A percentile compares a stretch with the other conserved stretches of the same genome.
Conservation (phyloP, 257 asterid genomes). For the Perilla frutescens region DNA sequence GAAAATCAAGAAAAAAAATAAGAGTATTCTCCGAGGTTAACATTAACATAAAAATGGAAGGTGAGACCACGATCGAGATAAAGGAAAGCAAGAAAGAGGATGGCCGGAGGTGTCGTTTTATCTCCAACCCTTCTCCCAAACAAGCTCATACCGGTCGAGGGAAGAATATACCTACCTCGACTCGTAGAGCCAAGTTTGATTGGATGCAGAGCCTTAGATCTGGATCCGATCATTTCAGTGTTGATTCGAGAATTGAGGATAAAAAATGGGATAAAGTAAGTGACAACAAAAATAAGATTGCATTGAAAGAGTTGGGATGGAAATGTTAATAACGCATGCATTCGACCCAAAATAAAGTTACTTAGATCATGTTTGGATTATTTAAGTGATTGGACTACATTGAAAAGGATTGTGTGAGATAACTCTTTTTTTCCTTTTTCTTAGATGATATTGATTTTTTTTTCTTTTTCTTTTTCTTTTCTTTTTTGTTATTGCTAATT, state of each 20-base stretch:
- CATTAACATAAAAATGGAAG: conserved; percentile 68
- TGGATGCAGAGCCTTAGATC: conserved; percentile 70
- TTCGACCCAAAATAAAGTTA: not conserved
- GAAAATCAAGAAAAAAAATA: conserved; percentile 11
- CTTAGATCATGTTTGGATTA: not conserved
- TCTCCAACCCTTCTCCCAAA: not conserved
- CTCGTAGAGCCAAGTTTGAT: conserved; percentile 44
- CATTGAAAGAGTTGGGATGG: conserved; percentile 43
- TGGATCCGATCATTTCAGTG: not conserved
- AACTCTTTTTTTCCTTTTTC: no score
- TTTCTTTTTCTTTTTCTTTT: no score
- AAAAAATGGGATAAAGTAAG: not conserved
- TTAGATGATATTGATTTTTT: no score
- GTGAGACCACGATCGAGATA: conserved; percentile 58
- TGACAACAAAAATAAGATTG: conserved; percentile 21
- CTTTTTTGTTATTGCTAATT: no score
- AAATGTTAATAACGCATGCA: conserved; percentile 22
- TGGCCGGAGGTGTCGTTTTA: not conserved
- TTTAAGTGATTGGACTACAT: not conserved
- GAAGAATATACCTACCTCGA: not conserved
- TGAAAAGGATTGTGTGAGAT: no score
- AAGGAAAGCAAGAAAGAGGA: conserved; percentile 64
- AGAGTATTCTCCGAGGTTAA: conserved; percentile 54
- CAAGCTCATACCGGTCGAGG: conserved; percentile 1
- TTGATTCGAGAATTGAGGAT: not conserved